A percentile compares a stretch with the other conserved stretches of the same genome.
Evolutionary conservation across 1,139 yeast species (phyloP).

Genomic region (Yamadazyma triangularis): DNA sequence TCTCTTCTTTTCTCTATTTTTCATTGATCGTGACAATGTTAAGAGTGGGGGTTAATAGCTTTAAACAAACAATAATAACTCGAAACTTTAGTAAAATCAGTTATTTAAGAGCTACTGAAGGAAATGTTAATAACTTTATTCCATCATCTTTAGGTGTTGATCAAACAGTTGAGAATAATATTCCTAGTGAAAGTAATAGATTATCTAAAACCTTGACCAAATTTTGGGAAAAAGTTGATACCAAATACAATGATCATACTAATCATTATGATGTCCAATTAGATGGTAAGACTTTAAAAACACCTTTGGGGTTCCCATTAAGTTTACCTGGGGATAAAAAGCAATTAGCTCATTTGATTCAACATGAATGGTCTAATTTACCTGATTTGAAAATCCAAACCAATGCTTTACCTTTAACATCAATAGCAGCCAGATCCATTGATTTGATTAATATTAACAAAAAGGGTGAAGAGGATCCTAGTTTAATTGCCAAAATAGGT

Average conservation of each 20-base stretch:
- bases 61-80: not conserved
- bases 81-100: not conserved
- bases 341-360: constrained; percentile 66
- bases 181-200: constrained; percentile 62
- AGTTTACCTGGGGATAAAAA: constrained; percentile 58
- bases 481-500: constrained; percentile 57
- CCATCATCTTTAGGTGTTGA: constrained; percentile 25
- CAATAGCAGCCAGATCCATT: constrained; percentile 79
- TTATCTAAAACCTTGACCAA: constrained; percentile 65
- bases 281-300: constrained; percentile 73
- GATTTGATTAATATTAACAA: constrained; percentile 47
- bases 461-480: constrained; percentile 30
- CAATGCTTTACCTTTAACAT: constrained; percentile 80
- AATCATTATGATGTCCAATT: constrained; percentile 51
- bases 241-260: constrained; percentile 26
- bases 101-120: constrained; percentile 6
- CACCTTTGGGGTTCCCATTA: constrained; percentile 76
- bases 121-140: constrained; percentile 5
- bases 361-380: constrained; percentile 84
- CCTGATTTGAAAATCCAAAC: constrained; percentile 72
- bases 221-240: constrained; percentile 81
- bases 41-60: constrained; percentile 6
- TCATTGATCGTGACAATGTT: constrained; percentile 5
- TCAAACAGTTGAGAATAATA: constrained; percentile 47
- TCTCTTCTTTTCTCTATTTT: not conserved